These are phyloP conservation scores for Hordeum vulgare DNA, from an alignment of 176 grass and related monocot genomes.

Conservation along the genomic window DNA sequence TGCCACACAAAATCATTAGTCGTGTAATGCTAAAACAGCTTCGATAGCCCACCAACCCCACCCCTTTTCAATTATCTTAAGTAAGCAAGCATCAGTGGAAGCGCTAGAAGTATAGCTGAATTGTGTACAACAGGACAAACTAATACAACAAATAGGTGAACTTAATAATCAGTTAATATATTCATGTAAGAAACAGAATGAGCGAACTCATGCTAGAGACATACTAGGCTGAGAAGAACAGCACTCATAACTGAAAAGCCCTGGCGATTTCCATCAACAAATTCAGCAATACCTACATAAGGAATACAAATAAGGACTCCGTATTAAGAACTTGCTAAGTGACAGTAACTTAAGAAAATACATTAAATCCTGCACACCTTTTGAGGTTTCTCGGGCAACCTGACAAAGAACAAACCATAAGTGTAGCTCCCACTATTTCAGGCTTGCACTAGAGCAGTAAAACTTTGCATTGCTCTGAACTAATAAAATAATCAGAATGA, in stretches of 20 bases:
- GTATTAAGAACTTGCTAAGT: neutral
- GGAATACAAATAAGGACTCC: constrained; percentile 15
- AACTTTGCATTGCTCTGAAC: constrained; percentile 19
- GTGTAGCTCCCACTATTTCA: constrained; percentile 31
- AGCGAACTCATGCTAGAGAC: constrained; percentile 7
- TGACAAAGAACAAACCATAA: constrained; percentile 42
- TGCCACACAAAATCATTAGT: neutral
- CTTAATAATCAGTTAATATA: constrained; percentile 13
- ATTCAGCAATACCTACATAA: constrained; percentile 63
- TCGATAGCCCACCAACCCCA: neutral
- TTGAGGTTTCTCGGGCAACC: constrained; percentile 65
- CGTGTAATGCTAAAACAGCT: neutral
- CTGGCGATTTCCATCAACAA: constrained; percentile 65
- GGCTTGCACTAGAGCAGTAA: constrained; percentile 10
- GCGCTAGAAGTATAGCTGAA: neutral
- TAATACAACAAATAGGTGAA: constrained; percentile 13
- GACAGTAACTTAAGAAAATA: constrained; percentile 1
- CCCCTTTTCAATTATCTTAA: neutral
- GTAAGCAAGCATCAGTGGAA: constrained; percentile 1
- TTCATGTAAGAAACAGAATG: constrained; percentile 2
- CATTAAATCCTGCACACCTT: constrained; percentile 41
- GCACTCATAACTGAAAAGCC: constrained; percentile 82
- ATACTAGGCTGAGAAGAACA: constrained; percentile 82
- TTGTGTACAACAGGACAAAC: constrained; percentile 13
- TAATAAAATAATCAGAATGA: constrained; percentile 17